phyloP scores from a whole-genome alignment of 208 protist species.

The Leishmania gerbilli region DNA sequence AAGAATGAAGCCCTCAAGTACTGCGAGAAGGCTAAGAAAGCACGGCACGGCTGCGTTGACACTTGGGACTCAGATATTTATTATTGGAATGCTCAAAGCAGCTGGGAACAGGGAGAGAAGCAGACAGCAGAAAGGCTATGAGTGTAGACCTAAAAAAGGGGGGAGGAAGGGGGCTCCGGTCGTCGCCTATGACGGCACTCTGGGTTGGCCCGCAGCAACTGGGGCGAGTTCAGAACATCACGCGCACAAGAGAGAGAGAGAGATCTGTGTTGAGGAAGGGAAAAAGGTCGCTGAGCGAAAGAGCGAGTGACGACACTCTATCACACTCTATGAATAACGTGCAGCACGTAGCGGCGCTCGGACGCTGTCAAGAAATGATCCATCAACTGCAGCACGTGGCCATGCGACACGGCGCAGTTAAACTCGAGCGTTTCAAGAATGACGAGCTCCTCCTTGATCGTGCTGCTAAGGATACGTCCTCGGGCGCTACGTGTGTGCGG shows the following conservation, averaged over 20 bases:
- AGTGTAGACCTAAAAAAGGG: not conserved
- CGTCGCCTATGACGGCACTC: not conserved
- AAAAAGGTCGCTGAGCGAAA: not conserved
- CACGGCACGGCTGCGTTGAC: too few species aligned
- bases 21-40: not conserved
- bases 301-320: not conserved
- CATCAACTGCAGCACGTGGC: conserved; percentile 42
- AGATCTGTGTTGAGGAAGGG: not conserved
- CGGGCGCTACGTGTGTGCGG: conserved; percentile 30
- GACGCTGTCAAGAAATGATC: conserved; percentile 52
- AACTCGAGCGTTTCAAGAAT: conserved; percentile 52
- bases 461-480: conserved; percentile 19
- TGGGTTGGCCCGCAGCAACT: not conserved
- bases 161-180: not conserved
- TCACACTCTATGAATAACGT: conserved; percentile 8
- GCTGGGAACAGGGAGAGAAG: not conserved
- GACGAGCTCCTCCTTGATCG: conserved; percentile 29
- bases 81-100: not conserved
- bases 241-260: not conserved
- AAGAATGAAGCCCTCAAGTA: too few species aligned
- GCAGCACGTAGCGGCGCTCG: conserved; percentile 42
- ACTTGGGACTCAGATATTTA: not conserved
- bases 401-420: conserved; percentile 44
- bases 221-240: too few species aligned
- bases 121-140: not conserved